Evolutionary conservation across 768 basidiomycete genomes (phyloP).

Genomic region (Xerocomellus chrysenteron): DNA sequence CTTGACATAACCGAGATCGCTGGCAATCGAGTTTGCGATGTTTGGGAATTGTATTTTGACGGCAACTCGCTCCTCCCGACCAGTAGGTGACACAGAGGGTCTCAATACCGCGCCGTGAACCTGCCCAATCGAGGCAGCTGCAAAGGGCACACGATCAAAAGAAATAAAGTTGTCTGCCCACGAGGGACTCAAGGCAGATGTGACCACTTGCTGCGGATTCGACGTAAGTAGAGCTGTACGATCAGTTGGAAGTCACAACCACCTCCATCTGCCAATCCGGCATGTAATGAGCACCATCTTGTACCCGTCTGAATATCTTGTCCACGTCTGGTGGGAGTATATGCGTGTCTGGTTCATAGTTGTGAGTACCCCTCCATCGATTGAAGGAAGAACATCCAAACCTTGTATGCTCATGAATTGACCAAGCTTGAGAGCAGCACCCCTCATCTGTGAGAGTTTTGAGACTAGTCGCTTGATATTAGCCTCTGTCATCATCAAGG

Average conservation of each 20-base stretch:
- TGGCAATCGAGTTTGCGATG: conserved; percentile 80
- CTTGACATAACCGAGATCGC: conserved; percentile 84
- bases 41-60: conserved; percentile 96
- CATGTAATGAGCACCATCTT: conserved; percentile 98
- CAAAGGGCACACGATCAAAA: conserved; percentile 87
- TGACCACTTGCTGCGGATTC: conserved; percentile 61
- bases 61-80: conserved; percentile 57
- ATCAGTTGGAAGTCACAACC: conserved; percentile 4
- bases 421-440: conserved; percentile 93
- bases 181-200: conserved; percentile 64
- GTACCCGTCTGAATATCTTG: conserved; percentile 83
- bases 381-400: conserved; percentile 18
- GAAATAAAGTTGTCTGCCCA: conserved; percentile 71
- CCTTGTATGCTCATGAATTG: conserved; percentile 98
- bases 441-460: conserved; percentile 93
- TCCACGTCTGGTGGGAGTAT: conserved; percentile 86
- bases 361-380: not conserved
- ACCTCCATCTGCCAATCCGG: conserved; percentile 99
- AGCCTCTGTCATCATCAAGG: conserved; percentile 85
- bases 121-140: conserved; percentile 96
- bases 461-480: conserved; percentile 88
- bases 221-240: not conserved
- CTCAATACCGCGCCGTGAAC: conserved; percentile 78
- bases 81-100: conserved; percentile 51
- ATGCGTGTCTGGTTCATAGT: conserved; percentile 66